Percentiles rank a stretch among this genome's conserved stretches.
phyloP scores from a whole-genome alignment of 176 grass and related monocot species.

The Paspalum notatum region DNA sequence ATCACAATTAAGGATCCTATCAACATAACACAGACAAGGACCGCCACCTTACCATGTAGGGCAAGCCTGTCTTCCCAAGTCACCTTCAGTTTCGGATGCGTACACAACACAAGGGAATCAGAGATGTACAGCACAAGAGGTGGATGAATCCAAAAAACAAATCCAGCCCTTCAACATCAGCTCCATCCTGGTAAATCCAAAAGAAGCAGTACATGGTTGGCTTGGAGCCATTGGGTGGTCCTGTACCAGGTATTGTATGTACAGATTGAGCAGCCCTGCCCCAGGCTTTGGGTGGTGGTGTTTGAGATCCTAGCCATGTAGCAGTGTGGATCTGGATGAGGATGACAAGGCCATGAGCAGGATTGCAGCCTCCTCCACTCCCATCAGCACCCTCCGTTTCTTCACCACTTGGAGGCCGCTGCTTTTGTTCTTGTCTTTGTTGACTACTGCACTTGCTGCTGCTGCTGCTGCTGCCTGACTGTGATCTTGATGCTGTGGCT shows the following conservation, averaged over 20 bases:
- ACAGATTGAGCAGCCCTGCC: neutral
- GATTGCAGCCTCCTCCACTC: constrained; percentile 82
- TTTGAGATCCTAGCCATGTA: constrained; percentile 51
- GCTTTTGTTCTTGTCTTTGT: constrained; percentile 34
- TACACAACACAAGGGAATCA: neutral
- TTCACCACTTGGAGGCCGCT: constrained; percentile 57
- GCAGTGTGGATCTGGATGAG: constrained; percentile 47
- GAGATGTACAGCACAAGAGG: constrained; percentile 5
- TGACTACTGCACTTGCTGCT: constrained; percentile 14
- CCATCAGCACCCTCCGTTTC: constrained; percentile 70
- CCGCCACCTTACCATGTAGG: constrained; percentile 23
- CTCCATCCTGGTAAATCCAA: constrained; percentile 38
- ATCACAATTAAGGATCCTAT: constrained; percentile 39
- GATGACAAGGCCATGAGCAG: constrained; percentile 91
- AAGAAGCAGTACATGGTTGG: constrained; percentile 39
- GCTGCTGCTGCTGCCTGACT: constrained; percentile 33
- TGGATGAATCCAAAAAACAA: constrained; percentile 43
- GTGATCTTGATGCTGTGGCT: neutral
- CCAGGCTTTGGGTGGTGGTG: neutral
- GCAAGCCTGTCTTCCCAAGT: constrained; percentile 7
- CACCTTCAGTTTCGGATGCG: constrained; percentile 14
- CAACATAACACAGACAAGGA: constrained; percentile 21
- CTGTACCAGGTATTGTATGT: constrained; percentile 37
- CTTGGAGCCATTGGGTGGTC: constrained; percentile 40
- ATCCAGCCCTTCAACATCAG: constrained; percentile 43